Conservation (phyloP, 78 protist species). For the Anaeramoeba ignava region DNA sequence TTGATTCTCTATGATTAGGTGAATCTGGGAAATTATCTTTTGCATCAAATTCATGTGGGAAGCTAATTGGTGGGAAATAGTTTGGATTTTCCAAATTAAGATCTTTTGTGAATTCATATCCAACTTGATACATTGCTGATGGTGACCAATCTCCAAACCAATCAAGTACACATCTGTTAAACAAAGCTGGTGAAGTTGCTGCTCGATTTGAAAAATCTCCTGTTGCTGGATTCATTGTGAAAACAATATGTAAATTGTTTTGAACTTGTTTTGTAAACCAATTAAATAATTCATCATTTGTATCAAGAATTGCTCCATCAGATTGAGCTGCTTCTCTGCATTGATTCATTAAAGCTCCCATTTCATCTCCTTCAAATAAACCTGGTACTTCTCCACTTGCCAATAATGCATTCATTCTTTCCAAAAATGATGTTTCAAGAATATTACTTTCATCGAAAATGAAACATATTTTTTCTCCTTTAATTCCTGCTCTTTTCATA, state of each 20-base stretch:
- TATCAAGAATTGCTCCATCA: constrained; percentile 38
- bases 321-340: neutral
- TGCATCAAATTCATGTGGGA: too few species aligned
- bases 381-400: constrained; percentile 91
- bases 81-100: constrained; percentile 50
- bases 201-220: constrained; percentile 71
- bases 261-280: constrained; percentile 66
- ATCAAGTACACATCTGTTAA: constrained; percentile 90
- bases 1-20: constrained; percentile 42
- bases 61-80: too few species aligned
- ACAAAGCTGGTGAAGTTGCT: constrained; percentile 82
- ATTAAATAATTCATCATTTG: constrained; percentile 46
- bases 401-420: constrained; percentile 87
- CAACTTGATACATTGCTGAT: constrained; percentile 67
- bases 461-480: constrained; percentile 85
- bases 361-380: constrained; percentile 90
- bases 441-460: constrained; percentile 85
- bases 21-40: constrained; percentile 4
- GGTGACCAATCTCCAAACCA: constrained; percentile 92
- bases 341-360: constrained; percentile 43
- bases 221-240: constrained; percentile 87
- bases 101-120: constrained; percentile 52
- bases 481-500: constrained; percentile 73
- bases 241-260: constrained; percentile 83
- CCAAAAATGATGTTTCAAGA: constrained; percentile 82